A percentile compares a stretch with the other conserved stretches of the same genome.
Conservation (phyloP, 345 rosid genomes). For the Brassica cretica region DNA sequence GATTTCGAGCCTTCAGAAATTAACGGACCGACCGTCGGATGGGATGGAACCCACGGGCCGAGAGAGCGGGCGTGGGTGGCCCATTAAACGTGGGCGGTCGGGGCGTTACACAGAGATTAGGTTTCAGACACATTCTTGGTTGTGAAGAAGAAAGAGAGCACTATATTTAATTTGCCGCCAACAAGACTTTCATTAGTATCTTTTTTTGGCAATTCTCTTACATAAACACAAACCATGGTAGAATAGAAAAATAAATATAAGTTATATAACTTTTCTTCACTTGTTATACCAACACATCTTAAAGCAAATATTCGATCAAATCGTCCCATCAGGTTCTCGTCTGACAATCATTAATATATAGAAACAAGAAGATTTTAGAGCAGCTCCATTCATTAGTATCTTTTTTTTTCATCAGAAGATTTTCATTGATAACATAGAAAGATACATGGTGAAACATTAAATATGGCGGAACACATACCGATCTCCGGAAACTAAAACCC, state of each 20-base stretch:
- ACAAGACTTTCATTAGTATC: not conserved
- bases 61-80: too few species aligned
- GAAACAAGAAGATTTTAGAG: not conserved
- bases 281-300: not conserved
- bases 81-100: too few species aligned
- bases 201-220: not conserved
- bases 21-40: too few species aligned
- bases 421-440: not conserved
- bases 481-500: not conserved
- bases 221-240: not conserved
- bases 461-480: not conserved
- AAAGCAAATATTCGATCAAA: not conserved
- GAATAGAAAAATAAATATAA: not conserved
- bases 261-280: not conserved
- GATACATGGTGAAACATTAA: not conserved
- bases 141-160: conserved; percentile 27
- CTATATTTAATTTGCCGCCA: not conserved
- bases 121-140: conserved; percentile 10
- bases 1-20: too few species aligned
- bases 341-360: not conserved
- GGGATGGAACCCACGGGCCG: too few species aligned
- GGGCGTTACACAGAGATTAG: not conserved
- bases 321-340: not conserved
- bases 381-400: too few species aligned
- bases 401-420: too few species aligned